phyloP scores from a whole-genome alignment of 1,284 basidiomycete species.

The Rhodotorula sp. region DNA sequence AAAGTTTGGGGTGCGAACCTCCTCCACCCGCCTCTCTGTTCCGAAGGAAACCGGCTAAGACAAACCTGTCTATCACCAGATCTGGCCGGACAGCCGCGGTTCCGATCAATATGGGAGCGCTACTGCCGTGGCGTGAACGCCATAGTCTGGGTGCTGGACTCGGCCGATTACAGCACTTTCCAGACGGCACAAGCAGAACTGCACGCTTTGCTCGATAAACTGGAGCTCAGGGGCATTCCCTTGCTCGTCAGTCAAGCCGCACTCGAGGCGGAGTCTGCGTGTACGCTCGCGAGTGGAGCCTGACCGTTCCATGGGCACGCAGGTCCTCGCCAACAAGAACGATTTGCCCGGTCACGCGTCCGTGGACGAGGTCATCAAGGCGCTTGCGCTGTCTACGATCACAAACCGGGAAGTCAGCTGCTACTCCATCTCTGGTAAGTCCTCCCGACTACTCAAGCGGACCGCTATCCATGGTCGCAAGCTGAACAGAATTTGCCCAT shows the following conservation, averaged over 20 bases:
- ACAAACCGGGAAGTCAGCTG: conserved; percentile 39
- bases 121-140: conserved; percentile 94
- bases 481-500: not conserved
- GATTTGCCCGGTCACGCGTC: conserved; percentile 75
- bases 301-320: not conserved
- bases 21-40: not conserved
- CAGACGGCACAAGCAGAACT: conserved; percentile 85
- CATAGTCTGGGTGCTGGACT: conserved; percentile 89
- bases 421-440: conserved; percentile 22
- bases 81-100: conserved; percentile 77
- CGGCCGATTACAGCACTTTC: conserved; percentile 75
- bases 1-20: conserved; percentile 43
- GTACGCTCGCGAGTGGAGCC: not conserved
- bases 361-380: conserved; percentile 81
- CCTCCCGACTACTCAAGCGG: conserved; percentile 55
- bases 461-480: conserved; percentile 20
- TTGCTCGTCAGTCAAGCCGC: conserved; percentile 62
- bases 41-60: not conserved
- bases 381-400: conserved; percentile 60
- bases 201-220: conserved; percentile 71
- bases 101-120: conserved; percentile 81
- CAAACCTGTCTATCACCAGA: not conserved
- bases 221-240: conserved; percentile 73
- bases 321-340: conserved; percentile 86
- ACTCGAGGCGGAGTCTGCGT: conserved; percentile 1